These are phyloP conservation scores for Pichia sp. DNA, from an alignment of 1,139 yeast species.

Conservation along the genomic window DNA sequence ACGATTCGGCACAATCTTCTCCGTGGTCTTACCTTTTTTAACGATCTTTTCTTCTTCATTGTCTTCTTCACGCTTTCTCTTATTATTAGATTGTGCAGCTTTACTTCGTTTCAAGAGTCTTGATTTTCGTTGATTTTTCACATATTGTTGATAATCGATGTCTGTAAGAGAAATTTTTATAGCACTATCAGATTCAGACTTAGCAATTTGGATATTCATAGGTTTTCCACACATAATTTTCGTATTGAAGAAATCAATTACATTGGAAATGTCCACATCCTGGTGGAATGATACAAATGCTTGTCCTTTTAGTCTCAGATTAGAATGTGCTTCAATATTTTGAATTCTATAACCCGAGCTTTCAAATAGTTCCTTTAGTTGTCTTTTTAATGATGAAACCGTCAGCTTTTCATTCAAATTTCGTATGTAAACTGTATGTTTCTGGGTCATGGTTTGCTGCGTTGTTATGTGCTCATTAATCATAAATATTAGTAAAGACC, in stretches of 20 bases:
- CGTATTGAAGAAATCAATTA: slow-evolving; percentile 41
- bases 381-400: slow-evolving; percentile 46
- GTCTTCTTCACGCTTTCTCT: slow-evolving; percentile 18
- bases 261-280: slow-evolving; percentile 39
- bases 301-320: slow-evolving; percentile 72
- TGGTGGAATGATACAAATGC: slow-evolving; percentile 72
- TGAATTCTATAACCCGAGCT: slow-evolving; percentile 48
- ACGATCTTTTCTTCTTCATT: slow-evolving; percentile 15
- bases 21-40: slow-evolving; percentile 7
- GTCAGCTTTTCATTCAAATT: slow-evolving; percentile 74
- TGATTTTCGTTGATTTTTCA: slow-evolving; percentile 26
- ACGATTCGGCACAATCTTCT: slow-evolving; percentile 50
- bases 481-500: too few species aligned
- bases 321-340: slow-evolving; percentile 59
- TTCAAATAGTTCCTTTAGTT: slow-evolving; percentile 41
- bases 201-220: slow-evolving; percentile 45
- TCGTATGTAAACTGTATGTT: slow-evolving; percentile 54
- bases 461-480: too few species aligned
- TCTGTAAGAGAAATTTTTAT: slow-evolving; percentile 19
- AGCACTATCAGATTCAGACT: slow-evolving; percentile 47
- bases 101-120: slow-evolving; percentile 21
- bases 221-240: slow-evolving; percentile 52
- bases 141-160: slow-evolving; percentile 32
- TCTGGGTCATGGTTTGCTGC: background rate
- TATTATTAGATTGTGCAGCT: slow-evolving; percentile 14